Base-by-base conservation (phyloP, 2,329 filamentous ascomycete genomes). In the Diaporthe australafricana region DNA sequence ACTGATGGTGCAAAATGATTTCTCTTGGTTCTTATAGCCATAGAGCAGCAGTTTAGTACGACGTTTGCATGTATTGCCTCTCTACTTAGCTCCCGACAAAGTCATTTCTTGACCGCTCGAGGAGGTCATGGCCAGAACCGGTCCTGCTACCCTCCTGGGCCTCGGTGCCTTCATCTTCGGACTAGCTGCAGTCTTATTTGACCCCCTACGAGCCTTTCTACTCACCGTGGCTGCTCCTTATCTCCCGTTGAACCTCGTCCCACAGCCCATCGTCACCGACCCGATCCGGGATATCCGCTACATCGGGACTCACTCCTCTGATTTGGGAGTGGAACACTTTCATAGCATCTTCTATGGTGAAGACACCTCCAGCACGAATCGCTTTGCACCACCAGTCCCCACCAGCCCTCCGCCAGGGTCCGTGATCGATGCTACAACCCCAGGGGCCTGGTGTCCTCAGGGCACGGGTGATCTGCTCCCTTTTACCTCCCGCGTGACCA, bases 361-460 rank as follows among this genome's bases (percentile, higher is more conserved):
- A 56, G 77, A 80, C 35, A 80, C 79, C 4, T 75, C 75, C 14
- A 78, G 79, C 5, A 25, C 50, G 4, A 77, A 79, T 42, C 76
- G 79, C 16, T 81, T 81, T 74, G 77, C 79, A 12, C 77, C 77
- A 20, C 80, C 80, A 6, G 73, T 75, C 14, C 76, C 78, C 4
- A 71, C 74, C 50, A 47, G 63, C 4, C 75, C 75, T 14, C 22
- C 60, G 38, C 63, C 66, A 20, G 78, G 77, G 1, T 73, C 76
- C 5, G 67, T 74, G 2, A 72, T 81, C 47, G 72, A 77, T 57
- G 80, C 79, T n/a, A 79, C 74, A 6, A 45, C 56, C 2, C 56
- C 76, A 4, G 79, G 79, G 2, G 77, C 78, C 50, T 79, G 77
- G 74, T 81, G 79, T 62, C 78, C 78, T 4, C 79, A 80, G 60